phyloP scores from a whole-genome alignment of 2,329 filamentous ascomycete genomes.

The Penicillium nordicum region DNA sequence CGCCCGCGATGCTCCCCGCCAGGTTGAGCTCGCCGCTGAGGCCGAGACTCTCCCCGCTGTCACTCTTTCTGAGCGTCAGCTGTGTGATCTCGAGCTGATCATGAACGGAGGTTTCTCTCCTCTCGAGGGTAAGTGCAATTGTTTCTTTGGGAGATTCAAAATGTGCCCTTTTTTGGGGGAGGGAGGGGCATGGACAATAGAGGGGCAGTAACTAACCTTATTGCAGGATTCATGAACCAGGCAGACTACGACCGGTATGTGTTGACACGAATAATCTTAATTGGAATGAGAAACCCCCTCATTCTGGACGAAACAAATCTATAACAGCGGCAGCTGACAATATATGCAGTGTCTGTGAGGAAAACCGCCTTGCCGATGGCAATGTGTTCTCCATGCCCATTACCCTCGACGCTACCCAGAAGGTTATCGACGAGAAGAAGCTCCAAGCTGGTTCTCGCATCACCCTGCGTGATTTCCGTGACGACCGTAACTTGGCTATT shows the following conservation, averaged over 20 bases:
- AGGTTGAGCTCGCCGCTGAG: slow-evolving; percentile 74
- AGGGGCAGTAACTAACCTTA: slow-evolving; percentile 21
- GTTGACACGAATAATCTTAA: neutral
- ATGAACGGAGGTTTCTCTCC: slow-evolving; percentile 97
- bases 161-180: neutral
- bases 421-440: slow-evolving; percentile 68
- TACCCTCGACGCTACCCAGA: slow-evolving; percentile 77
- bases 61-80: slow-evolving; percentile 83
- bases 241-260: slow-evolving; percentile 90
- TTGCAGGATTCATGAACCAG: slow-evolving; percentile 88
- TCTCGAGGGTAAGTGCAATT: slow-evolving; percentile 71
- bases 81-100: slow-evolving; percentile 96
- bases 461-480: slow-evolving; percentile 89
- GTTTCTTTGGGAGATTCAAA: neutral
- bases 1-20: slow-evolving; percentile 81
- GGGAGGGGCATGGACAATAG: slow-evolving; percentile 6
- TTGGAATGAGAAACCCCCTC: slow-evolving; percentile 4
- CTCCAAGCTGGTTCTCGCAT: slow-evolving; percentile 78
- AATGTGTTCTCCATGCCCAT: slow-evolving; percentile 96
- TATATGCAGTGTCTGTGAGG: slow-evolving; percentile 70
- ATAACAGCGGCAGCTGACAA: slow-evolving; percentile 11
- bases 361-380: slow-evolving; percentile 81
- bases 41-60: slow-evolving; percentile 83
- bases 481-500: slow-evolving; percentile 94
- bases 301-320: neutral